Base-by-base conservation (phyloP, 495 filamentous ascomycete genomes). In the Penicillium argentinense region DNA sequence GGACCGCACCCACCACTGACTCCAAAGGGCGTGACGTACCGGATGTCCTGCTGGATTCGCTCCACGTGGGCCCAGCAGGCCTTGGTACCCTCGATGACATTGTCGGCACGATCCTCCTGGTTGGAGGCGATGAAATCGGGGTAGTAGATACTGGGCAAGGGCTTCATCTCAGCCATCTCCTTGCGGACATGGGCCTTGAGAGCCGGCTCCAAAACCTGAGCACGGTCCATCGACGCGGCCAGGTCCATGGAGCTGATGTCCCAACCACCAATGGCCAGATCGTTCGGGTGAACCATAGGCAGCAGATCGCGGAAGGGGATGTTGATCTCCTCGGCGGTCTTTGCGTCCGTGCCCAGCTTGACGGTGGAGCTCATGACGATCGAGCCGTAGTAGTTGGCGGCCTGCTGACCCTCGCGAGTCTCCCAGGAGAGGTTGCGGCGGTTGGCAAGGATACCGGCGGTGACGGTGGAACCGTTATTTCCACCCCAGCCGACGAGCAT, bases 91-190 rank as follows among this genome's bases (percentile, higher is more conserved):
- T 85, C 71, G 33, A 97, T 69, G 47, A 95, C 53, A 59, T 98
- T 97, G 74, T 98, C 89, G 47, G 95, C 93, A 63, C 93, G 89
- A 57, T 91, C 91, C 68, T 91, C 92, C 77, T 98, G 93, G 76
- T 98, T 98, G 69, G 93, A 87, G 49, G 93, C 93, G 62, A 98
- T 98, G 77, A 97, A 98, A 70, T 98, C 93, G 4, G 93, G 93
- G 64, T 98, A 98, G 81, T 97, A 98, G 73, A 97, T 87, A 71
- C 85, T 90, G 21, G 91, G 92, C 54, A 97, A 80, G 12, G 93
- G 93, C 60, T 85, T 84, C 84, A 97, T 87, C 53, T 75, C 73
- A 51, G 82, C 76, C 92, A 97, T 91, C 73, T 97, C 87, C 79
- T 96, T 93, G 71, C 85, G 84, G 54, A 98, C 88, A 50, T 85